Base-by-base conservation (phyloP, 1,284 basidiomycete genomes). In the Apiotrichum laibachii region DNA sequence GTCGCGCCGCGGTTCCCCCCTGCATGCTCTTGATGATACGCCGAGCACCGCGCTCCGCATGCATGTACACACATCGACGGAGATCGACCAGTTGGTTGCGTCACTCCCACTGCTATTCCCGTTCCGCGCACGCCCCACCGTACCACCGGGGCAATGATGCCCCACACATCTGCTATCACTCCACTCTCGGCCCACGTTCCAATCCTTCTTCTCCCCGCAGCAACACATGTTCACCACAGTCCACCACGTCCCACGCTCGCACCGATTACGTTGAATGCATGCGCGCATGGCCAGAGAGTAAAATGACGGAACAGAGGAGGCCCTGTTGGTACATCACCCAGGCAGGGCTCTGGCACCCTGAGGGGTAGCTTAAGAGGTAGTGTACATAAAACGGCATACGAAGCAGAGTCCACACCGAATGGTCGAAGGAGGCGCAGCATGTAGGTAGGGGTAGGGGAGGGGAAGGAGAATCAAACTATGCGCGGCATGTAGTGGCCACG, bases 261-360 rank as follows among this genome's bases (percentile, higher is more conserved):
- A 21, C 49, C 49, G 22, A 40, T 50, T 50, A 50, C 37, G 49
- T 50, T 43, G 19, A 31, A 42, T 52, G 50, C 39, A 52, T 43
- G 26, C 26, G 42, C 35, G 34, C 47, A 31, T 33, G 22, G 40
- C 42, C 31, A 33, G 50, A 40, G 40, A 52, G 39, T 43, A 52
- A 40, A 21, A 44, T 49, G 47, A 34, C 31, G 31, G 11, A 49
- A 37, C 33, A 31, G n/a, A n/a, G 33, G 33, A 16, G 31, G 19
- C 50, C 56, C 47, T 49, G 50, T 37, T 51, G 54, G 46, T 56
- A 60, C 59, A 60, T 46, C 42, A 21, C 16, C 49, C 49, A 22
- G 26, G 37, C 49, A 37, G 49, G 37, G 35, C 35, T 50, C 49
- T 50, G 49, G 43, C 52, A 53, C 33, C 37, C 49, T 40, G 49